phyloP scores from a whole-genome alignment of 2,329 filamentous ascomycete genomes.

The Tolypocladium tundrense region DNA sequence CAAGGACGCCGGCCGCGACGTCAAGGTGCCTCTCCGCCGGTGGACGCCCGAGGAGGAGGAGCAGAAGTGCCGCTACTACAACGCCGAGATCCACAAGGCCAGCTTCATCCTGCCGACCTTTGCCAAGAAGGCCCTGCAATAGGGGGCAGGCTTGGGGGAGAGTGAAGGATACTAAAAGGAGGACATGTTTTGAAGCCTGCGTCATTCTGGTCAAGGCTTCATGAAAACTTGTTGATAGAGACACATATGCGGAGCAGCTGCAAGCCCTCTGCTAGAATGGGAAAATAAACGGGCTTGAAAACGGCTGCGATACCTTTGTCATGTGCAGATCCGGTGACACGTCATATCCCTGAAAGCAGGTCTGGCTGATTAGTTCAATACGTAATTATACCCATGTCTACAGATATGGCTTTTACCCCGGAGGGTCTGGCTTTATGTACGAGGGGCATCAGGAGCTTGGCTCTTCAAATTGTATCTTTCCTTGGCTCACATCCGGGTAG shows the following conservation, averaged over 20 bases:
- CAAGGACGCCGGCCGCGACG: slow-evolving; percentile 80
- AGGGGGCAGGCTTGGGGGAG: slow-evolving; percentile 12
- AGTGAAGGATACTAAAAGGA: background rate
- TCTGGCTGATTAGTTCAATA: no score
- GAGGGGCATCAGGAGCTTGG: slow-evolving; percentile 3
- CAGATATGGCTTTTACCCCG: background rate
- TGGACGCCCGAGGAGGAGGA: slow-evolving; percentile 86
- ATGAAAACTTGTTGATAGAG: background rate
- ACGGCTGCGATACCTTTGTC: background rate
- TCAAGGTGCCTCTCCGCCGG: slow-evolving; percentile 72
- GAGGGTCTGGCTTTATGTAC: background rate
- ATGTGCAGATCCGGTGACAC: background rate
- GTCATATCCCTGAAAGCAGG: background rate
- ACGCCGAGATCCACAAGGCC: slow-evolving; percentile 89
- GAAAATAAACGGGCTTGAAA: background rate
- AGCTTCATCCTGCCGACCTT: slow-evolving; percentile 91
- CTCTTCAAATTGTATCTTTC: slow-evolving; percentile 30
- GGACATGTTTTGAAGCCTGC: background rate
- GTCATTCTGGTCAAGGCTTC: background rate
- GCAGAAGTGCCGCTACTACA: slow-evolving; percentile 93
- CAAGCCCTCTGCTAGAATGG: background rate
- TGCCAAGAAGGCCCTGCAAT: slow-evolving; percentile 65
- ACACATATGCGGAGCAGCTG: background rate
- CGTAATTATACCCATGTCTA: background rate
- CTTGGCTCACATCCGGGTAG: slow-evolving; percentile 78